phyloP scores from a whole-genome alignment of 495 filamentous ascomycete genomes.

The Penicillium odoratum region DNA sequence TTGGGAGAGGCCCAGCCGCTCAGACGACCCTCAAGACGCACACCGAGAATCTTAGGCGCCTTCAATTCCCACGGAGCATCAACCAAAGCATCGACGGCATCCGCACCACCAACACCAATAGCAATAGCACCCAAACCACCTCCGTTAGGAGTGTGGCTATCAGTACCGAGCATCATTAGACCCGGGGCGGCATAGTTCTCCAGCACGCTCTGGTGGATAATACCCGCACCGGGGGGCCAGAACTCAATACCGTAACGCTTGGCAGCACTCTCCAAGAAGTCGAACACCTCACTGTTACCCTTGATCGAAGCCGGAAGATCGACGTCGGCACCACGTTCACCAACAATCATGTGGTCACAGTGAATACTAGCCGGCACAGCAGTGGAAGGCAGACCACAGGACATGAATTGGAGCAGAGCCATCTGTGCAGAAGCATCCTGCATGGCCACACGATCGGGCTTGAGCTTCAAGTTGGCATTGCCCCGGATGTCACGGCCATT shows the following conservation, averaged over 20 bases:
- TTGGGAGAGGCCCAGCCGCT: slow-evolving; percentile 92
- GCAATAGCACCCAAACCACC: slow-evolving; percentile 92
- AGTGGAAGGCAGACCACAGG: slow-evolving; percentile 83
- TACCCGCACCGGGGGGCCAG: slow-evolving; percentile 98
- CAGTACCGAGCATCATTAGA: slow-evolving; percentile 98
- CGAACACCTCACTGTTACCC: slow-evolving; percentile 95
- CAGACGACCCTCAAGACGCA: slow-evolving; percentile 79
- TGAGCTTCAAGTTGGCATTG: slow-evolving; percentile 91
- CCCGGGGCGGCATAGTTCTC: slow-evolving; percentile 98
- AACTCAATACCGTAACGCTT: slow-evolving; percentile 98
- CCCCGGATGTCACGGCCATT: slow-evolving; percentile 81
- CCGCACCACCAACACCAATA: slow-evolving; percentile 95
- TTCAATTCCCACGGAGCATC: slow-evolving; percentile 97
- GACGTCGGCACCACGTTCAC: slow-evolving; percentile 77
- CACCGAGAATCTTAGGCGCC: slow-evolving; percentile 86
- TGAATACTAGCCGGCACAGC: slow-evolving; percentile 98
- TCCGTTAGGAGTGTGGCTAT: slow-evolving; percentile 96
- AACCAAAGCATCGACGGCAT: slow-evolving; percentile 95
- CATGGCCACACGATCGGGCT: slow-evolving; percentile 97
- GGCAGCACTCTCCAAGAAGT: slow-evolving; percentile 91
- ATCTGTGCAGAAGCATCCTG: slow-evolving; percentile 98
- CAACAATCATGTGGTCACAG: slow-evolving; percentile 99
- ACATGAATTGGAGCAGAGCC: slow-evolving; percentile 98
- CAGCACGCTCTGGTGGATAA: slow-evolving; percentile 97
- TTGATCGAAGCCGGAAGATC: slow-evolving; percentile 85